Percentiles rank a stretch among this genome's conserved stretches.
phyloP scores from a whole-genome alignment of 1,284 basidiomycete genomes.

The Marasmius tenuissimus region DNA sequence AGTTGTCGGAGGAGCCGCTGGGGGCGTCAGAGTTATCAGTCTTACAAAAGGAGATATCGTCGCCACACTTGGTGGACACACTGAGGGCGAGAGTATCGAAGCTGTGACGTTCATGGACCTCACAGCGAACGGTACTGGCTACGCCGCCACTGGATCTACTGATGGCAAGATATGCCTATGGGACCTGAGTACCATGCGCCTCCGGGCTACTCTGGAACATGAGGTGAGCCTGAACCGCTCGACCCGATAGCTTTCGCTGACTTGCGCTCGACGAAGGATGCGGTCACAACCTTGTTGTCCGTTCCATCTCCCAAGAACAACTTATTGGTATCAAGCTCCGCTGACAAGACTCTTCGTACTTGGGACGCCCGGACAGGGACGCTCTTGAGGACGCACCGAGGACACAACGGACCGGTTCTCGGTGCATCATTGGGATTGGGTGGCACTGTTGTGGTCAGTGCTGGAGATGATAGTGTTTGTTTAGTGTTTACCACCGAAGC shows the following conservation, averaged over 20 bases:
- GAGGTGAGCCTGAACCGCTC: slow-evolving; percentile 48
- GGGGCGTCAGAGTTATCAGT: slow-evolving; percentile 83
- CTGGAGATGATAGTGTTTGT: slow-evolving; percentile 84
- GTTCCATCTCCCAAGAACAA: slow-evolving; percentile 76
- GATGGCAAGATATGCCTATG: slow-evolving; percentile 95
- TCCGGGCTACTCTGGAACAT: slow-evolving; percentile 80
- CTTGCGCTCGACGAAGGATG: slow-evolving; percentile 57
- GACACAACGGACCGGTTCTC: slow-evolving; percentile 83
- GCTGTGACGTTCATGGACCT: slow-evolving; percentile 86
- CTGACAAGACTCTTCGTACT: slow-evolving; percentile 84
- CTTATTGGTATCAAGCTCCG: slow-evolving; percentile 80
- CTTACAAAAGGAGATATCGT: slow-evolving; percentile 86
- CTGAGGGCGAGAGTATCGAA: slow-evolving; percentile 90
- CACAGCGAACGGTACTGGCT: slow-evolving; percentile 59
- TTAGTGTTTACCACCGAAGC: slow-evolving; percentile 74
- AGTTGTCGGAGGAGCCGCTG: slow-evolving; percentile 85
- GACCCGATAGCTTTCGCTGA: slow-evolving; percentile 14
- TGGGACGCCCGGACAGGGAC: slow-evolving; percentile 92
- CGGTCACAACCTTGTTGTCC: slow-evolving; percentile 79
- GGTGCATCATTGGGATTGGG: slow-evolving; percentile 70
- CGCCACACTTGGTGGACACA: slow-evolving; percentile 79
- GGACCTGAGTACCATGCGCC: slow-evolving; percentile 85
- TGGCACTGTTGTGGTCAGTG: slow-evolving; percentile 75
- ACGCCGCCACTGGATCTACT: slow-evolving; percentile 87
- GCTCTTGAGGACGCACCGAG: slow-evolving; percentile 78